These are phyloP conservation scores for Phascolomyces articulosus DNA, from an alignment of 371 early-diverging fungal genomes.

Conservation along the genomic window DNA sequence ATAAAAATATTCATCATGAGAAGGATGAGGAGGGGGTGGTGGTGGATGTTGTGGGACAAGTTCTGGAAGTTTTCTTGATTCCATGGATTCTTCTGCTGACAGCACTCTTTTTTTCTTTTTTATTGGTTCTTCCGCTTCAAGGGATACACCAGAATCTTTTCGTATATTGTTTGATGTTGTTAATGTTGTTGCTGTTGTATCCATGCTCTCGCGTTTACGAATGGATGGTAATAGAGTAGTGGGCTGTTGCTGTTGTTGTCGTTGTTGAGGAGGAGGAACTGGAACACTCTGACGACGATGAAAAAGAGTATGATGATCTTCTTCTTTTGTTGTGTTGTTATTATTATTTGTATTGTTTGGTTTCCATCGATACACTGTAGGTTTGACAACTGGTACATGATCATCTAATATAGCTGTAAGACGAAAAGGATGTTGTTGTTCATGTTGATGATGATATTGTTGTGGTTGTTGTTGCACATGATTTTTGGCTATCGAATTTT, in stretches of 20 bases:
- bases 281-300: not conserved
- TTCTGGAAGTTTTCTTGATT: conserved; percentile 27
- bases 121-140: conserved; percentile 24
- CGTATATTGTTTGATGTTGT: too few species aligned
- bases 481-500: not conserved
- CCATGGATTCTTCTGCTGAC: conserved; percentile 28
- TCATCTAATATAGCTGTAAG: conserved; percentile 3
- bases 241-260: too few species aligned
- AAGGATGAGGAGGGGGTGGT: too few species aligned
- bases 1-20: too few species aligned
- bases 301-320: too few species aligned
- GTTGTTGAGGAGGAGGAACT: too few species aligned
- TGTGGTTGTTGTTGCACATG: not conserved
- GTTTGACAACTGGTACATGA: conserved; percentile 19
- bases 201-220: not conserved
- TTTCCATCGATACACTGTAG: conserved; percentile 19
- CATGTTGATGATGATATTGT: not conserved
- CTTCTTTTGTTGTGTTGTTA: not conserved
- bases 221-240: not conserved
- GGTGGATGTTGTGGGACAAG: not conserved
- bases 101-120: conserved; percentile 38
- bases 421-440: conserved; percentile 8
- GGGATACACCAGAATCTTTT: conserved; percentile 37
- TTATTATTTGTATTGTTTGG: not conserved
- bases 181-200: not conserved